Evolutionary conservation across 129 eudicot species (phyloP).

Genomic region (Flaveria trinervia): DNA sequence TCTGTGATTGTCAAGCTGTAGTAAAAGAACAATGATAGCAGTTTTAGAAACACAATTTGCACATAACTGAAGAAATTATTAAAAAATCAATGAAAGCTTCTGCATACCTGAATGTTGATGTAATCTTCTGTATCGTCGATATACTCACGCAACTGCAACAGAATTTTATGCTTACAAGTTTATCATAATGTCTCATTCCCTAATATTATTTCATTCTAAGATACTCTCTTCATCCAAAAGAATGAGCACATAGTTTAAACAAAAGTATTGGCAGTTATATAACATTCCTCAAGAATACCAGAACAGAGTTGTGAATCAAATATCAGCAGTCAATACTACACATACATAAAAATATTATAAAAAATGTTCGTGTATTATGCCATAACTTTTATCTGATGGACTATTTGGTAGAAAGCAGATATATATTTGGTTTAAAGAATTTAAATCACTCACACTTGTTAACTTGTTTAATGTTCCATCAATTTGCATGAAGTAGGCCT

Average conservation of each 20-base stretch:
- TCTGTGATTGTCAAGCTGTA: constrained; percentile 97
- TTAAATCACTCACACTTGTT: constrained; percentile 42
- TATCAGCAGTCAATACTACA: too few relatives aligned
- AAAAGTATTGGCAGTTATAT: too few relatives aligned
- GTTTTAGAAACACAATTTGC: constrained; percentile 21
- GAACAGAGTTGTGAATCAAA: too few relatives aligned
- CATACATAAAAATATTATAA: too few relatives aligned
- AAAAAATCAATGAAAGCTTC: neutral
- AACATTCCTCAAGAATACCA: too few relatives aligned
- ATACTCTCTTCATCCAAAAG: too few relatives aligned
- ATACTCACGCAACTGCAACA: constrained; percentile 86
- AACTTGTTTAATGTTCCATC: constrained; percentile 88
- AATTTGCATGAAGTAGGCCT: constrained; percentile 98
- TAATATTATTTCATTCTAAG: too few relatives aligned
- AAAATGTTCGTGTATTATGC: too few relatives aligned
- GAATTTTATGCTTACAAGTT: neutral
- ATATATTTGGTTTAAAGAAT: neutral
- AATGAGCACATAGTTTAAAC: too few relatives aligned
- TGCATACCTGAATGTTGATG: constrained; percentile 69
- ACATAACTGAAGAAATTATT: neutral
- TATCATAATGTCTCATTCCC: neutral
- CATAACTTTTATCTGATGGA: too few relatives aligned
- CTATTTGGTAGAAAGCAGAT: neutral
- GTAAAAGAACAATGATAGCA: neutral
- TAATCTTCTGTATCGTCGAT: constrained; percentile 94